phyloP scores from a whole-genome alignment of 176 grass and related monocot species.

The Echinochloa phyllopogon region DNA sequence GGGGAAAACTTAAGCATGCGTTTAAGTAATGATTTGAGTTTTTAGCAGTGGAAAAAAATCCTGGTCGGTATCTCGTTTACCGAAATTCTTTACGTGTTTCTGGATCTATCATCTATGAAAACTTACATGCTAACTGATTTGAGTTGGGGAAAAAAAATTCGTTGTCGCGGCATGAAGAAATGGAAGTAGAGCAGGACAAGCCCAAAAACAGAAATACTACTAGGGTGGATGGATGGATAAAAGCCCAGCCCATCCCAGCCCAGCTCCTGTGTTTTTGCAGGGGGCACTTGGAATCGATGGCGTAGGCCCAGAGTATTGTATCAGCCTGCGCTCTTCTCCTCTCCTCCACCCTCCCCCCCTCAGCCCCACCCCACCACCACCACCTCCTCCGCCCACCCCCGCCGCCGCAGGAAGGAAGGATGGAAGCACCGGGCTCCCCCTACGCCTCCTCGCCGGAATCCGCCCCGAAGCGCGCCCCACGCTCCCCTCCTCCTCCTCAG shows the following conservation, averaged over 20 bases:
- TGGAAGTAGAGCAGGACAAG: background rate
- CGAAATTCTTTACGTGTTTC: no score
- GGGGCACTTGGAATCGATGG: conserved; percentile 15
- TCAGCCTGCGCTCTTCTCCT: background rate
- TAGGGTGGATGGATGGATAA: background rate
- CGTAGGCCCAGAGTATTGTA: conserved; percentile 41
- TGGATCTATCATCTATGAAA: no score
- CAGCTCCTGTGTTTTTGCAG: background rate
- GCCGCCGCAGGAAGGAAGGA: conserved; percentile 30
- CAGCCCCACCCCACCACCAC: background rate
- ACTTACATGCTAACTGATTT: no score
- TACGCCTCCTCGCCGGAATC: conserved; percentile 92
- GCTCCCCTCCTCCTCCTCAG: conserved; percentile 64
- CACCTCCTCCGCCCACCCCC: background rate
- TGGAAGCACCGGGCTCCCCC: conserved; percentile 86
- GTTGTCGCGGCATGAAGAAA: no score
- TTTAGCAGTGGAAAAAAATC: no score
- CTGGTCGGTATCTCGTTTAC: no score
- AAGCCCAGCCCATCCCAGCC: background rate
- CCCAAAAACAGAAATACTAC: conserved; percentile 1
- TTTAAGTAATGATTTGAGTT: no score
- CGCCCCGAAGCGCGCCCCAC: conserved; percentile 70
- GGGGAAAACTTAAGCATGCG: no score
- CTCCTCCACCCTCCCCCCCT: background rate
- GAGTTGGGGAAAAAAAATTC: no score